phyloP scores from a whole-genome alignment of 2,329 filamentous ascomycete genomes.

The Davidsoniella neocaledoniae region DNA sequence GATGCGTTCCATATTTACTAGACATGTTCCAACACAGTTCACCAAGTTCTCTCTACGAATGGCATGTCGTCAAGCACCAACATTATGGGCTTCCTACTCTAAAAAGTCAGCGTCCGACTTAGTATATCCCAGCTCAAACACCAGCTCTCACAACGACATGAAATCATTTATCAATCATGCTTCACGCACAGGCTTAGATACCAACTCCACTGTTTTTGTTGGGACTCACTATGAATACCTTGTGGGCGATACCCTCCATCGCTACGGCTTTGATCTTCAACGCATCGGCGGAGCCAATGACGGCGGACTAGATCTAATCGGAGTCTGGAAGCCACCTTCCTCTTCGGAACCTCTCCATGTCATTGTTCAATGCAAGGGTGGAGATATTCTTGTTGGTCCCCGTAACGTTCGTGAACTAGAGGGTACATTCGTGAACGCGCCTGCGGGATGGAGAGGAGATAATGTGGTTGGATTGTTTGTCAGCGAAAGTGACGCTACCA shows the following conservation, averaged over 20 bases:
- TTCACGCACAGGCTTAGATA: slow-evolving; percentile 35
- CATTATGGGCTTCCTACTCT: neutral
- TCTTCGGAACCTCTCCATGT: slow-evolving; percentile 25
- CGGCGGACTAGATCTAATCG: slow-evolving; percentile 57
- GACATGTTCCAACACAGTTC: too few species aligned
- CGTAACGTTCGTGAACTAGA: slow-evolving; percentile 56
- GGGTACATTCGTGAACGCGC: slow-evolving; percentile 60
- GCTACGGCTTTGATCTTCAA: slow-evolving; percentile 46
- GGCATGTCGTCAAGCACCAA: too few species aligned
- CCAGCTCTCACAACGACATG: slow-evolving; percentile 39
- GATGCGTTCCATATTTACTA: too few species aligned
- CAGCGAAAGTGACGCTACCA: slow-evolving; percentile 52
- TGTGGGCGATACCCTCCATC: slow-evolving; percentile 35
- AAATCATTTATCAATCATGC: slow-evolving; percentile 49
- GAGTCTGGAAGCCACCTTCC: slow-evolving; percentile 45
- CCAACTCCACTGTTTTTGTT: slow-evolving; percentile 42
- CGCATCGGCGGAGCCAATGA: slow-evolving; percentile 52
- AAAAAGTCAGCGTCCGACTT: neutral
- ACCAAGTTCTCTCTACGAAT: too few species aligned
- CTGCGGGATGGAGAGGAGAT: slow-evolving; percentile 50
- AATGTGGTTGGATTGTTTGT: slow-evolving; percentile 57
- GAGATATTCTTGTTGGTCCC: slow-evolving; percentile 35
- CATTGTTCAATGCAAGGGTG: slow-evolving; percentile 54
- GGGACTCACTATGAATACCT: slow-evolving; percentile 69
- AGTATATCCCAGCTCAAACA: slow-evolving; percentile 10